phyloP scores from a whole-genome alignment of 2,329 filamentous ascomycete species.

The Parafenestella ontariensis region DNA sequence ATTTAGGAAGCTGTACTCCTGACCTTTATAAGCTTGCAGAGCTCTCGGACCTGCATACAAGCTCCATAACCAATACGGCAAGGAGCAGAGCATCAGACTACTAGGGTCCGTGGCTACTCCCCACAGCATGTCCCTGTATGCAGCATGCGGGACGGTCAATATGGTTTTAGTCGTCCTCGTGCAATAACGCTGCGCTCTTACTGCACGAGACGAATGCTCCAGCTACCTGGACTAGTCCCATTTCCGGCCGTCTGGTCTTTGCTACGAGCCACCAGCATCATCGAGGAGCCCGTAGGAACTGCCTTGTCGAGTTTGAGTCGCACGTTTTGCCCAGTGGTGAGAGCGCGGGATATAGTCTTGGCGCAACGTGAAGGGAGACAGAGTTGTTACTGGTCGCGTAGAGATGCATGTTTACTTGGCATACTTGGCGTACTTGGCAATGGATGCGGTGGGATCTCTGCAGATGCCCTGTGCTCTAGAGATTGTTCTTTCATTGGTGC shows the following conservation, averaged over 20 bases:
- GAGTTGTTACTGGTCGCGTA: conserved; percentile 23
- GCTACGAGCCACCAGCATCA: conserved; percentile 29
- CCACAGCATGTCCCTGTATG: conserved; percentile 20
- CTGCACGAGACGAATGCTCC: conserved; percentile 34
- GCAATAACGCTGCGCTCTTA: conserved; percentile 37
- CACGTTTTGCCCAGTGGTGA: conserved; percentile 17
- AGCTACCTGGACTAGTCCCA: conserved; percentile 24
- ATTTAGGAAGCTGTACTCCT: conserved; percentile 16
- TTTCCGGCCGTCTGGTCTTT: conserved; percentile 27
- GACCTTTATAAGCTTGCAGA: conserved; percentile 41
- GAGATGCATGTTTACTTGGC: background rate
- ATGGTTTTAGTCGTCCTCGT: conserved; percentile 32
- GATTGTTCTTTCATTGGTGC: conserved; percentile 10
- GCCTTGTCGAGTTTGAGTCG: conserved; percentile 28
- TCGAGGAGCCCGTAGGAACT: conserved; percentile 27
- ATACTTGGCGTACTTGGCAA: conserved; percentile 21
- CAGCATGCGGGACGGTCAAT: conserved; percentile 14
- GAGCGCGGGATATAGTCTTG: conserved; percentile 19
- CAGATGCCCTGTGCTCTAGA: conserved; percentile 14
- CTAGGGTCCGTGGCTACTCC: conserved; percentile 21
- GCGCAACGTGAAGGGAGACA: conserved; percentile 28
- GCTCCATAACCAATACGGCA: conserved; percentile 9
- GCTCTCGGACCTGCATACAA: conserved; percentile 32
- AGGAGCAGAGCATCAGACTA: conserved; percentile 7
- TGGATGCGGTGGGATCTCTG: background rate